Base-by-base conservation (phyloP, 1,139 yeast species). In the Pichia sp. region DNA sequence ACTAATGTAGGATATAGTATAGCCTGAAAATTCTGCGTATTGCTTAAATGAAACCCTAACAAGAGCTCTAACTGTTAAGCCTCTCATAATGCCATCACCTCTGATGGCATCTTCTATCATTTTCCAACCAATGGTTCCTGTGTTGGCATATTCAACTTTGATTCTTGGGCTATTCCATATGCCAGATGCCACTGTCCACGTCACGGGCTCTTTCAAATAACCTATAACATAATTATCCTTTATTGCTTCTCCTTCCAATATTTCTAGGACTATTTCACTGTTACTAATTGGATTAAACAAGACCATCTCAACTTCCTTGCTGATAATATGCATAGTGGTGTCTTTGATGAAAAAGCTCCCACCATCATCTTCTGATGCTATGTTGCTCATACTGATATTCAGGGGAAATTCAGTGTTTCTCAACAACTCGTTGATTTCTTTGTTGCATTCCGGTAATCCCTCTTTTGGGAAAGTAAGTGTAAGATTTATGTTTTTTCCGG, bases 271-370 rank as follows among this genome's bases (percentile, higher is more conserved):
- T 1, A 72, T 54, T 17, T 65, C 69, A 8, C 63, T 54, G 48
- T 77, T 75, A 11, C 50, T 43, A 1, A 77, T 50, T 1, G 84
- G 84, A 46, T 77, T 77, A 54, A 54, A 73, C 1, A 76, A 59
- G 1, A 68, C 66, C 38, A 76, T 51, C 48, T 75, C 79, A 8
- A 74, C 66, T 40, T 74, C 76, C 0, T 78, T 71, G 2, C 69
- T 62, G 50, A 76, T 55, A 3, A 77, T 48, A 55, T 77, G 81
- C 55, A 77, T 68, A 0, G 70, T 69, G 1, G 75, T 64, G 7
- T 66, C 70, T 3, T 69, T 41, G 8, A 75, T 52, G 43, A 71
- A 71, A 1, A 61, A 59, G 14, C 37, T 40, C 4, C 19, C 31
- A 23, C 19, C 21, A 12, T 33, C 38, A 12, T 26, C 10, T 15